Evolutionary conservation across 768 basidiomycete genomes (phyloP).

Genomic region (Antrodiella citrinella): DNA sequence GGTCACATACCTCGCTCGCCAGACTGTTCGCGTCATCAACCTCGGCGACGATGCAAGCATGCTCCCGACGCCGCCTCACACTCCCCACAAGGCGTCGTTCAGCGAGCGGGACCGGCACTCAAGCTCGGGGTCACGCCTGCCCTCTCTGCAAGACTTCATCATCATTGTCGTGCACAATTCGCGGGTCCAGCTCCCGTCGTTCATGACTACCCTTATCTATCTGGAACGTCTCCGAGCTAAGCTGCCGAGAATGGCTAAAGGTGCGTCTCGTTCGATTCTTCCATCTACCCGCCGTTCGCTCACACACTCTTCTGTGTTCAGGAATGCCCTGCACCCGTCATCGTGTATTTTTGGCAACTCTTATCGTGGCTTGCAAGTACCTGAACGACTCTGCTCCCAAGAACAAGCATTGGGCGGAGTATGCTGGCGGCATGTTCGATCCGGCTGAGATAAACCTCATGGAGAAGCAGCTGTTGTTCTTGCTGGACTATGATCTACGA

Average conservation of each 20-base stretch:
- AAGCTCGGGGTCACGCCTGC: slow-evolving; percentile 28
- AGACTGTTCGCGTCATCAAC: slow-evolving; percentile 67
- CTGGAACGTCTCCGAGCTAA: slow-evolving; percentile 79
- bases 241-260: slow-evolving; percentile 78
- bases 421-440: slow-evolving; percentile 67
- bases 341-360: slow-evolving; percentile 89
- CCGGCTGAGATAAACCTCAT: slow-evolving; percentile 84
- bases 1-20: slow-evolving; percentile 77
- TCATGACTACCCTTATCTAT: slow-evolving; percentile 87
- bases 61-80: slow-evolving; percentile 62
- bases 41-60: slow-evolving; percentile 46
- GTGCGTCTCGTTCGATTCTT: slow-evolving; percentile 36
- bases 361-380: slow-evolving; percentile 95
- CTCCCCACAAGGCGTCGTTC: slow-evolving; percentile 42
- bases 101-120: slow-evolving; percentile 19
- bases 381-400: slow-evolving; percentile 95
- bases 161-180: slow-evolving; percentile 67
- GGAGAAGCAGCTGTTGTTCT: slow-evolving; percentile 91
- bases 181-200: slow-evolving; percentile 85
- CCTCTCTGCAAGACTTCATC: slow-evolving; percentile 81
- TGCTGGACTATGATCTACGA: slow-evolving; percentile 89
- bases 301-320: too few species aligned
- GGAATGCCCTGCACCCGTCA: slow-evolving; percentile 90
- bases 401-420: slow-evolving; percentile 88
- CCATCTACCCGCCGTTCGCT: slow-evolving; percentile 1